A percentile compares a stretch with the other conserved stretches of the same genome.
Conservation (phyloP, 2,329 filamentous ascomycete genomes). For the Alternaria postmessia region DNA sequence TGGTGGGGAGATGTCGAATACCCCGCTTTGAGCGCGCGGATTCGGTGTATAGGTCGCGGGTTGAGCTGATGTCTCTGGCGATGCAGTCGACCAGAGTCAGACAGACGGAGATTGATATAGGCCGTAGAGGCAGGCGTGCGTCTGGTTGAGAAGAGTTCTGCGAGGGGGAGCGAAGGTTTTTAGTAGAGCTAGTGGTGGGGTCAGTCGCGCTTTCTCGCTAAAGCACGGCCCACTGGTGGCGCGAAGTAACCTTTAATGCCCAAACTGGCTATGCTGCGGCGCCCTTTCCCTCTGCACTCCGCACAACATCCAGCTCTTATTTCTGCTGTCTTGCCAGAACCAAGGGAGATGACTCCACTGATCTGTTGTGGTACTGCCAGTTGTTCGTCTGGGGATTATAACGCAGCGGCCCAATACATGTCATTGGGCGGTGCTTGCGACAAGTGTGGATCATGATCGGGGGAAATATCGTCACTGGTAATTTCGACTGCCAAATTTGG, state of each 20-base stretch:
- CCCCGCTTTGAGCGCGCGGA: constrained; percentile 46
- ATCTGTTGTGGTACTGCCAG: background rate
- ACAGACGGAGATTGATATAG: constrained; percentile 31
- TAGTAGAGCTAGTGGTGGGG: constrained; percentile 26
- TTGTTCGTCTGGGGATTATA: background rate
- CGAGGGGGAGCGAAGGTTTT: constrained; percentile 26
- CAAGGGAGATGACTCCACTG: background rate
- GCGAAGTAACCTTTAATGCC: constrained; percentile 17
- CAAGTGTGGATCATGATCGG: constrained; percentile 11
- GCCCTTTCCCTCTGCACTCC: constrained; percentile 20
- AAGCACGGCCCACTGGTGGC: constrained; percentile 25
- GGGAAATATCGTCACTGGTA: constrained; percentile 14
- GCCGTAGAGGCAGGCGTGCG: constrained; percentile 34
- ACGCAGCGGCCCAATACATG: constrained; percentile 22
- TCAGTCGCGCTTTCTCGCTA: constrained; percentile 26
- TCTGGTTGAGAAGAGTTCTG: constrained; percentile 23
- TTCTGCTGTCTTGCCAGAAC: background rate
- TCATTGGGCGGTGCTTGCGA: constrained; percentile 26
- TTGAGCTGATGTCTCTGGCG: constrained; percentile 44
- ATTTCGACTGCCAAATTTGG: constrained; percentile 11
- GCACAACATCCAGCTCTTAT: background rate
- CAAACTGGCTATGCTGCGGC: constrained; percentile 15
- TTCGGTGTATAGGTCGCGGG: constrained; percentile 29
- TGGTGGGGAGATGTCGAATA: constrained; percentile 42
- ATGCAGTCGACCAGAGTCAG: constrained; percentile 43